Percentiles rank a stretch among this genome's conserved stretches.
These are phyloP conservation scores for Sisymbrium altissimum DNA, from an alignment of 345 rosid species.

Conservation along the genomic window DNA sequence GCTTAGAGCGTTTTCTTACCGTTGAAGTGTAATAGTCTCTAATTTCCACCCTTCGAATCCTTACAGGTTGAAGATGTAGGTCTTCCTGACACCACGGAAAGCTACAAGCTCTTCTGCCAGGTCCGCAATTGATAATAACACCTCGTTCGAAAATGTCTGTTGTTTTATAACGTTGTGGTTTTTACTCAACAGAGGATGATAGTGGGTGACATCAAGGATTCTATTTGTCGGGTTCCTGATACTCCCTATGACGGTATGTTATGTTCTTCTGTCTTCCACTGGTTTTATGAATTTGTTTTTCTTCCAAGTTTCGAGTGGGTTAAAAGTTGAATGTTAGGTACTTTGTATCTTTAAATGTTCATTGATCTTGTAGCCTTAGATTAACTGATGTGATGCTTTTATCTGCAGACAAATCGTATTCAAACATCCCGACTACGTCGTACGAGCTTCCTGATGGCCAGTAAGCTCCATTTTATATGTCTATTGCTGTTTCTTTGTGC, in stretches of 20 bases:
- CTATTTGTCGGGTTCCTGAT: conserved; percentile 96
- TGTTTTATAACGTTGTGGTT: conserved; percentile 19
- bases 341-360: not conserved
- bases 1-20: not conserved
- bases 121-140: conserved; percentile 39
- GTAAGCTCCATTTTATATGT: conserved; percentile 48
- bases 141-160: not conserved
- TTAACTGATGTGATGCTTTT: conserved; percentile 19
- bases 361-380: not conserved
- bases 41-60: conserved; percentile 2
- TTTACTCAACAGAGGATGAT: conserved; percentile 69
- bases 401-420: conserved; percentile 70
- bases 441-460: conserved; percentile 99
- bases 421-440: conserved; percentile 96
- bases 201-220: conserved; percentile 96
- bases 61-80: conserved; percentile 71
- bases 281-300: not conserved
- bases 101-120: conserved; percentile 90
- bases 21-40: conserved; percentile 11
- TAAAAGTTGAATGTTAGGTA: conserved; percentile 5
- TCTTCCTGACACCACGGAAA: conserved; percentile 83
- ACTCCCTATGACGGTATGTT: conserved; percentile 85
- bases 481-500: not conserved
- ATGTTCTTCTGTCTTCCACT: conserved; percentile 17
- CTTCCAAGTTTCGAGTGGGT: not conserved